Evolutionary conservation across 2,329 filamentous ascomycete species (phyloP).

Genomic region (Penicillium sp.): DNA sequence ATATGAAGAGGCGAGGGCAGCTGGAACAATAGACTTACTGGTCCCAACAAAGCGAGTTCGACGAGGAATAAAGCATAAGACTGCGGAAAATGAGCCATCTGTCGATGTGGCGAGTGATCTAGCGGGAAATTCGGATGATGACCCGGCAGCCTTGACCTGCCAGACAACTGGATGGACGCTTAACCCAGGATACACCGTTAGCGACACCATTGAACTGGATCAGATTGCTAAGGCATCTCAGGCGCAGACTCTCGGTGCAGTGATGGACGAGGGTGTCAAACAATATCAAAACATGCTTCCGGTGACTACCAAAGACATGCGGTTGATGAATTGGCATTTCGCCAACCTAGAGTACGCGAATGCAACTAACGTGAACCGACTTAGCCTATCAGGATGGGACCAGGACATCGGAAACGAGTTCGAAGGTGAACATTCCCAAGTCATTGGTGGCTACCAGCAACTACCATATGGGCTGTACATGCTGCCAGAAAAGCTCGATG

Average conservation of each 20-base stretch:
- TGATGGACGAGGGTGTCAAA: constrained; percentile 84
- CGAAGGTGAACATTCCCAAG: constrained; percentile 89
- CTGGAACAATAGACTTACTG: constrained; percentile 50
- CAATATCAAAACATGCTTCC: constrained; percentile 85
- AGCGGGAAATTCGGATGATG: constrained; percentile 61
- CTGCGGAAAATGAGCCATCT: constrained; percentile 51
- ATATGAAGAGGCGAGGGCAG: constrained; percentile 67
- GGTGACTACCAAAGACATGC: constrained; percentile 79
- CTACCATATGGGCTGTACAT: constrained; percentile 83
- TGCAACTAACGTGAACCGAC: constrained; percentile 77
- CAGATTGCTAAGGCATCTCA: constrained; percentile 58
- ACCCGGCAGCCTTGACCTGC: constrained; percentile 73
- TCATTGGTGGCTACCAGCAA: constrained; percentile 90
- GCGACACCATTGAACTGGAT: constrained; percentile 70
- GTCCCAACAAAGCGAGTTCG: constrained; percentile 45
- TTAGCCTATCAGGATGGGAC: constrained; percentile 91
- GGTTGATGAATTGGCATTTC: constrained; percentile 95
- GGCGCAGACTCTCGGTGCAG: constrained; percentile 77
- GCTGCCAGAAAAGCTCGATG: constrained; percentile 71
- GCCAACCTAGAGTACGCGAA: constrained; percentile 98
- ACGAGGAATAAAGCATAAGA: constrained; percentile 45
- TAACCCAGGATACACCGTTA: constrained; percentile 60
- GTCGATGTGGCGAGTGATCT: constrained; percentile 54
- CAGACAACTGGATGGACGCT: constrained; percentile 80
- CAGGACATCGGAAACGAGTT: constrained; percentile 98